Base-by-base conservation (phyloP, 495 filamentous ascomycete genomes). In the Aspergillus homomorphus region DNA sequence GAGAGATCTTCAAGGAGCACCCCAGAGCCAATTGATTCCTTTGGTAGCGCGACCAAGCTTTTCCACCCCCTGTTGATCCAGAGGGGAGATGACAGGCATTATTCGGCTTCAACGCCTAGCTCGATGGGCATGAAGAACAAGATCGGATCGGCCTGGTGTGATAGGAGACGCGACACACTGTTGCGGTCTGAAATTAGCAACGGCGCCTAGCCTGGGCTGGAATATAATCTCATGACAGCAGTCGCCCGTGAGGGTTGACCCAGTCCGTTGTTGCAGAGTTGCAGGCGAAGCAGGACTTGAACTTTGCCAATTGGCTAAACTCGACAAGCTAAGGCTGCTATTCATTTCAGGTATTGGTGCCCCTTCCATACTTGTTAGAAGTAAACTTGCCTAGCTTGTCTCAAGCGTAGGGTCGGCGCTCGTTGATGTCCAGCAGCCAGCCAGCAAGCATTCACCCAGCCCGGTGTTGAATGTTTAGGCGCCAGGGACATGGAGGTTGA, bases 161-260 rank as follows among this genome's bases (percentile, higher is more conserved):
- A 58, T 58, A 56, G 55, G 62, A 46, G 46, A 26, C 51, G 22
- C 52, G 24, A 42, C 33, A 38, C 16, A 1, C 51, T 43, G 42
- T 21, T 23, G 24, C 22, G 20, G 45, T 56, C 63, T 60, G 21
- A 24, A 65, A 65, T 62, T 65, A 65, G 63, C 33, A 62, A 51
- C 59, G 38, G 59, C 63, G 63, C 59, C 33, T 65, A 65, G 43
- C 44, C 33, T 16, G 45, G 55, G 23, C 4, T 56, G 24, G 21
- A 30, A 22, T 30, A 23, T 45, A 50, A 42, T 53, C 38, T 23
- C 49, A 53, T 18, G 54, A 42, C 51, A 45, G 5, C n/a, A 21
- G 33, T 23, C 50, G 26, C 16, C 18, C 33, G 8, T 12, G 10
- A 42, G 14, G 9, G n/a, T n/a, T 20, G 30, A 42, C 19, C 23